These are phyloP conservation scores for Gossypium australe DNA, from an alignment of 345 rosid genomes.

Conservation along the genomic window DNA sequence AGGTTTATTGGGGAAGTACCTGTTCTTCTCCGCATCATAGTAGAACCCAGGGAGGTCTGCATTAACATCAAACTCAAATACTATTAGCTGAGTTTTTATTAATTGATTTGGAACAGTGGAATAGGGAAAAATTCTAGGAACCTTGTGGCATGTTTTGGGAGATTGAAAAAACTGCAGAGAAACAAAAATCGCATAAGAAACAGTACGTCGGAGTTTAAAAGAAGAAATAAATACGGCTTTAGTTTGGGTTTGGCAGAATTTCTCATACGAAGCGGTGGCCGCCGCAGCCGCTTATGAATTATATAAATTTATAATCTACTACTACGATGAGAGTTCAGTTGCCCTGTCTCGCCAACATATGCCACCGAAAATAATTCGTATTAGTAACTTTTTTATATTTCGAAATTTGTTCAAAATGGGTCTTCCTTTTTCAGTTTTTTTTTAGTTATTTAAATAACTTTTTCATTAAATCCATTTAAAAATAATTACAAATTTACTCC, in stretches of 20 bases:
- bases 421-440: no score
- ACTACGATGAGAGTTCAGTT: no score
- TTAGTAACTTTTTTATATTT: no score
- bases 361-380: no score
- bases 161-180: not conserved
- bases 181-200: not conserved
- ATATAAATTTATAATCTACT: no score
- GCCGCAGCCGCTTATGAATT: not conserved
- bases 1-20: slow-evolving; percentile 76
- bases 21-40: slow-evolving; percentile 79
- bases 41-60: slow-evolving; percentile 85
- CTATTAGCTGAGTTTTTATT: not conserved
- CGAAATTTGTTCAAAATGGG: no score
- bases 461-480: no score
- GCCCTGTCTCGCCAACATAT: no score
- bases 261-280: not conserved
- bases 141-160: slow-evolving; percentile 11
- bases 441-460: no score
- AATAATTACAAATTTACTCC: no score
- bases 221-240: not conserved
- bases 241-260: not conserved
- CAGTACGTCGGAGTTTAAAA: not conserved
- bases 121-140: not conserved
- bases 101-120: not conserved
- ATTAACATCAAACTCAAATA: not conserved